A percentile compares a stretch with the other conserved stretches of the same genome.
Evolutionary conservation across 257 asterid genomes (phyloP).

Genomic region (Solanum phureja): DNA sequence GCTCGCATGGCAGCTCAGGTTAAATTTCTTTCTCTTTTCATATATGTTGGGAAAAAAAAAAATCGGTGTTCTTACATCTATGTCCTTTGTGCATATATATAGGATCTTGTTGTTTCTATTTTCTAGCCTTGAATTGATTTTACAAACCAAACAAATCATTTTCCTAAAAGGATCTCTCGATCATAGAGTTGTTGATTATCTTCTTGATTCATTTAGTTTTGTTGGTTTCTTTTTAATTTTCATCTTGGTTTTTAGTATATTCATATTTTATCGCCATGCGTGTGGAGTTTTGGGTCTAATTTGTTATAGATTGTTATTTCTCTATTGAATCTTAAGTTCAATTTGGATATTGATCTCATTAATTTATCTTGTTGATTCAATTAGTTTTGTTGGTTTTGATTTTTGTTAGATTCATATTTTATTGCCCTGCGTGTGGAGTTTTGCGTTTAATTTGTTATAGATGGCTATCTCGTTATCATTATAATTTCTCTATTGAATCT

Average conservation of each 20-base stretch:
- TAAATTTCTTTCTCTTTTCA: not conserved
- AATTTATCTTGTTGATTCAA: not conserved
- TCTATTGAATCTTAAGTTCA: not conserved
- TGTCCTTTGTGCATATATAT: not conserved
- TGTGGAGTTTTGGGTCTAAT: not conserved
- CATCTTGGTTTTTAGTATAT: not conserved
- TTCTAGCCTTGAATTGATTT: not conserved
- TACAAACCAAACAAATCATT: not conserved
- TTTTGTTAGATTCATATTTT: not conserved
- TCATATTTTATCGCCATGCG: not conserved
- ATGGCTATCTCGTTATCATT: not conserved
- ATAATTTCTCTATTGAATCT: not conserved
- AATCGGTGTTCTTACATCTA: not conserved
- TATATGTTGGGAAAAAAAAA: too few relatives aligned
- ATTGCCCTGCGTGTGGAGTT: not conserved
- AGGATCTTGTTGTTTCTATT: not conserved
- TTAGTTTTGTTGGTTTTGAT: not conserved
- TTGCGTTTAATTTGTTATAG: not conserved
- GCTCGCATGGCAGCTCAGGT: constrained; percentile 47
- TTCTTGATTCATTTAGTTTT: not conserved
- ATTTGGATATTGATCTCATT: not conserved
- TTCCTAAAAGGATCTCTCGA: not conserved
- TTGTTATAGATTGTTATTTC: not conserved
- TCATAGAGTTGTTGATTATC: not conserved
- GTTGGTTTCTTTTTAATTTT: not conserved